Evolutionary conservation across 352 stramenopile genomes (phyloP).

Genomic region (Pythium dissotocum): DNA sequence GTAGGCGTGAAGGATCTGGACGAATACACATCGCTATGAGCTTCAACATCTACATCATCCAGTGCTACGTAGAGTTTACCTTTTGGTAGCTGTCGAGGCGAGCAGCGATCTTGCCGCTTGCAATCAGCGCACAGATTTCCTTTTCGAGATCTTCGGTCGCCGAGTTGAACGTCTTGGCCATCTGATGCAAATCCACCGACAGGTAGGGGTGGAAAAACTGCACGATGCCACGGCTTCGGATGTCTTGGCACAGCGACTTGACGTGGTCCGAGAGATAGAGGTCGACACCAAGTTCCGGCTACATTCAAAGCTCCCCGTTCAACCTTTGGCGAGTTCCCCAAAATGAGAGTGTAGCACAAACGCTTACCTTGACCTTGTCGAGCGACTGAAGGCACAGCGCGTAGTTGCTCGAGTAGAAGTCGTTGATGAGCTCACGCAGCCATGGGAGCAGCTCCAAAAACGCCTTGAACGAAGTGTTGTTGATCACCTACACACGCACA

Average conservation of each 20-base stretch:
- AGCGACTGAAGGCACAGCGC: constrained; percentile 75
- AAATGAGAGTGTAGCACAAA: neutral
- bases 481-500: constrained; percentile 55
- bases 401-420: constrained; percentile 90
- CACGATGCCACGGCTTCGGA: constrained; percentile 82
- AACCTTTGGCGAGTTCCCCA: neutral
- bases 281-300: constrained; percentile 78
- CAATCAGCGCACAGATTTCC: constrained; percentile 80
- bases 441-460: constrained; percentile 87
- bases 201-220: constrained; percentile 90
- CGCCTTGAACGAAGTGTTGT: constrained; percentile 86
- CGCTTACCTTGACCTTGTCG: constrained; percentile 65
- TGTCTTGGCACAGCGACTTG: constrained; percentile 73
- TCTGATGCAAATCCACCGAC: constrained; percentile 83
- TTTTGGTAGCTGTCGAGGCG: constrained; percentile 90
- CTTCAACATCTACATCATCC: neutral
- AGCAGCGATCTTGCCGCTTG: constrained; percentile 65
- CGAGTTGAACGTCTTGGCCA: constrained; percentile 86
- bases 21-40: neutral
- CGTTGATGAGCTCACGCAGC: constrained; percentile 85
- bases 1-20: constrained; percentile 77
- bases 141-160: constrained; percentile 61
- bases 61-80: constrained; percentile 30
- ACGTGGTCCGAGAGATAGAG: constrained; percentile 80
- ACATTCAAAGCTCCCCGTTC: neutral